A percentile compares a stretch with the other conserved stretches of the same genome.
These are phyloP conservation scores for baker's yeast (Saccharomyces cerevisiae) DNA, from an alignment of 805 yeast species.

Conservation along the genomic window DNA sequence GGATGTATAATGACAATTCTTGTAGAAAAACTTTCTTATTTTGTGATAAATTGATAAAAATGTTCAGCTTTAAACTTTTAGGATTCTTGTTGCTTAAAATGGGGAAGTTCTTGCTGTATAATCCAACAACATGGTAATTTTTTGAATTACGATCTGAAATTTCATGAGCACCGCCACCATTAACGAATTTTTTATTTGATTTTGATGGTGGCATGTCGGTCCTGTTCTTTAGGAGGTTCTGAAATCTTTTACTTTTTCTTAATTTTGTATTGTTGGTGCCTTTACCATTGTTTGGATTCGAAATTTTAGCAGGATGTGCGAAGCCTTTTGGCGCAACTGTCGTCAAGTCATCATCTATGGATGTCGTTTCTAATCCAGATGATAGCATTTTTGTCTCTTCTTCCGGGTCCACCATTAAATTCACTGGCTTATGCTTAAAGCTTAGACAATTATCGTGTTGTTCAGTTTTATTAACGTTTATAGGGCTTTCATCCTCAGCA, in stretches of 20 bases:
- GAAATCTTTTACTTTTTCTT: slow-evolving; percentile 12
- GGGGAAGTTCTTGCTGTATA: slow-evolving; percentile 24
- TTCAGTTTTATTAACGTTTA: slow-evolving; percentile 44
- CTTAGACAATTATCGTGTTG: slow-evolving; percentile 28
- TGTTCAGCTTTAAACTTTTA: slow-evolving; percentile 21
- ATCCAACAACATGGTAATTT: slow-evolving; percentile 13
- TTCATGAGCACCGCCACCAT: neutral
- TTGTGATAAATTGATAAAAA: slow-evolving; percentile 23
- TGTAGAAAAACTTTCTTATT: slow-evolving; percentile 21
- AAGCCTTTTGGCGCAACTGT: neutral
- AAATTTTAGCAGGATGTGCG: neutral
- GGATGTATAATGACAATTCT: slow-evolving; percentile 17
- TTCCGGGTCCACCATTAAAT: slow-evolving; percentile 3
- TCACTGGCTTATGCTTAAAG: slow-evolving; percentile 16
- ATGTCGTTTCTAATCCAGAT: slow-evolving; percentile 4
- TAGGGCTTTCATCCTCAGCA: slow-evolving; percentile 68
- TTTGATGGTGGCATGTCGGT: neutral
- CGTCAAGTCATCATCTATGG: neutral
- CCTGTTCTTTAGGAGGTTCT: slow-evolving; percentile 4
- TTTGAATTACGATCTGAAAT: neutral
- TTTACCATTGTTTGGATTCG: neutral
- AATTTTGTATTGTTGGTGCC: slow-evolving; percentile 1
- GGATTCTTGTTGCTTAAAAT: slow-evolving; percentile 24
- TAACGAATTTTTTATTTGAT: neutral
- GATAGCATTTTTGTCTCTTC: slow-evolving; percentile 7